A percentile compares a stretch with the other conserved stretches of the same genome.
Conservation (phyloP, 257 asterid genomes). For the Penstemon eatonii region DNA sequence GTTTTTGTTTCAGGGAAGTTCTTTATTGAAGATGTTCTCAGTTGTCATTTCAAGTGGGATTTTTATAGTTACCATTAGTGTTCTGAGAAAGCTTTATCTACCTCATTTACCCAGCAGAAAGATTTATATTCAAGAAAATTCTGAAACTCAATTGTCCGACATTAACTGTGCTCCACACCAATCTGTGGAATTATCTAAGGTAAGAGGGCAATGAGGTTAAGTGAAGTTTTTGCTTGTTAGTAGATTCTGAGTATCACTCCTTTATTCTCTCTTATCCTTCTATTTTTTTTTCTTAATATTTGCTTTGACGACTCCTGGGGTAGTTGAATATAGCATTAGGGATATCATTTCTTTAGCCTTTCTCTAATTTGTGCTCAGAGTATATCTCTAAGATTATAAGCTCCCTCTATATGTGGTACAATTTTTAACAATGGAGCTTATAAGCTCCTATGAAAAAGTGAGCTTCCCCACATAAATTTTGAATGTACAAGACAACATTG, state of each 20-base stretch:
- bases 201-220: slow-evolving; percentile 34
- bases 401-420: no score
- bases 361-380: no score
- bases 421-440: no score
- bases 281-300: background rate
- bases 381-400: no score
- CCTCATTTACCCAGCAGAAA: slow-evolving; percentile 49
- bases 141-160: slow-evolving; percentile 40
- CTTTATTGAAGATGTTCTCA: slow-evolving; percentile 54
- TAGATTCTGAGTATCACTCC: background rate
- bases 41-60: slow-evolving; percentile 59
- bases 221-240: slow-evolving; percentile 10
- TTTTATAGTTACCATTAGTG: slow-evolving; percentile 54
- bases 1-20: slow-evolving; percentile 55
- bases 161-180: slow-evolving; percentile 34
- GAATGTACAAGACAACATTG: background rate
- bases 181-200: slow-evolving; percentile 54
- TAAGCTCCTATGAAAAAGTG: no score
- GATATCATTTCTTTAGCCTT: background rate
- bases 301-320: background rate
- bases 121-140: slow-evolving; percentile 34
- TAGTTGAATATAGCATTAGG: slow-evolving; percentile 1
- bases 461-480: background rate
- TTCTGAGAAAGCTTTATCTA: slow-evolving; percentile 48
- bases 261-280: background rate